Evolutionary conservation across 176 grass and related monocot genomes (phyloP).

Genomic region (Leersia perrieri): DNA sequence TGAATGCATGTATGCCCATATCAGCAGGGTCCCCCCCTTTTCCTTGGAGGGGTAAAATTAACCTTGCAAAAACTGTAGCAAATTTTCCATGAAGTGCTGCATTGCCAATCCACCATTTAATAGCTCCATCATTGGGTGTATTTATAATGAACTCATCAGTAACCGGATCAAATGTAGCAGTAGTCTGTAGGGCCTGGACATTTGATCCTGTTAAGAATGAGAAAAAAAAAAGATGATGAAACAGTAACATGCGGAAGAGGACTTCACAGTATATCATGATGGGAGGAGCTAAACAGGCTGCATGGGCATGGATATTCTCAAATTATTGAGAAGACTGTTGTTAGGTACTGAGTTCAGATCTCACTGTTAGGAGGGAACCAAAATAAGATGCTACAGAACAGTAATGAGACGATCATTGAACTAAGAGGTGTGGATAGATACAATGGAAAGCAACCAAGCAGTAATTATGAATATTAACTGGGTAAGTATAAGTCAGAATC

Average conservation of each 20-base stretch:
- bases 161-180: conserved; percentile 96
- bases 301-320: conserved; percentile 7
- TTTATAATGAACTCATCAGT: conserved; percentile 89
- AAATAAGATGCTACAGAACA: neutral
- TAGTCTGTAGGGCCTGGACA: conserved; percentile 94
- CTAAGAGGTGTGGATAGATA: neutral
- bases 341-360: conserved; percentile 18
- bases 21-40: conserved; percentile 73
- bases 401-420: neutral
- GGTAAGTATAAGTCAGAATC: conserved; percentile 21
- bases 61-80: conserved; percentile 85
- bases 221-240: neutral
- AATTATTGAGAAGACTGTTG: conserved; percentile 24
- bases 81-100: conserved; percentile 91
- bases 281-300: neutral
- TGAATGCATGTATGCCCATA: conserved; percentile 95
- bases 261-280: too few relatives aligned
- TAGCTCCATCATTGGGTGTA: conserved; percentile 95
- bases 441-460: neutral
- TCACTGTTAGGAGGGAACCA: neutral
- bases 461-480: neutral
- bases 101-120: conserved; percentile 99
- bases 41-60: conserved; percentile 89
- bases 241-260: neutral
- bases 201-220: conserved; percentile 67